A percentile compares a stretch with the other conserved stretches of the same genome.
These are phyloP conservation scores for Xylariaceae sp. DNA, from an alignment of 2,329 filamentous ascomycete species.

Conservation along the genomic window DNA sequence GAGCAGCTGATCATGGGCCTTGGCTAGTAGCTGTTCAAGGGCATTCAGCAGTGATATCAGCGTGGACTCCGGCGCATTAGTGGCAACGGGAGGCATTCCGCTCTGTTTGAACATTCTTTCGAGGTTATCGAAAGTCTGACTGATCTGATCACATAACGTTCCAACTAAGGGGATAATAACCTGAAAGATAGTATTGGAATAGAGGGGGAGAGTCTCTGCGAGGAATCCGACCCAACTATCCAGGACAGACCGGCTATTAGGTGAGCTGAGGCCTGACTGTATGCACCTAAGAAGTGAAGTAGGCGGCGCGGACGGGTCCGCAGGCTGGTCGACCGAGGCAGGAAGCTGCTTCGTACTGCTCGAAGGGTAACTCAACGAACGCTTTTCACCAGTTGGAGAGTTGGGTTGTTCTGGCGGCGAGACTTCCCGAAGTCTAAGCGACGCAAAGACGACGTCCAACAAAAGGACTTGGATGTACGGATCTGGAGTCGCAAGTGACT, in stretches of 20 bases:
- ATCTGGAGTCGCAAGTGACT: slow-evolving; percentile 56
- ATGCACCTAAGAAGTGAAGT: slow-evolving; percentile 76
- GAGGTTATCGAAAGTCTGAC: slow-evolving; percentile 64
- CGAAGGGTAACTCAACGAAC: slow-evolving; percentile 39
- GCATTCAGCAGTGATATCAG: slow-evolving; percentile 86
- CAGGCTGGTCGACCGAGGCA: slow-evolving; percentile 28
- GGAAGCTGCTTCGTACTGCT: slow-evolving; percentile 39
- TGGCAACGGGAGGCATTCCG: slow-evolving; percentile 30
- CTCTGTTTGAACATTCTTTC: slow-evolving; percentile 54
- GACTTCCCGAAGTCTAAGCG: slow-evolving; percentile 60
- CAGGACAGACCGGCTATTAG: slow-evolving; percentile 67
- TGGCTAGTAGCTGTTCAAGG: slow-evolving; percentile 82
- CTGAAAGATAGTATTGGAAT: slow-evolving; percentile 80
- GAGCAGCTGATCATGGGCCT: slow-evolving; percentile 76
- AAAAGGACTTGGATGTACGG: slow-evolving; percentile 70
- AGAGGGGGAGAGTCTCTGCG: slow-evolving; percentile 75
- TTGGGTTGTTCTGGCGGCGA: slow-evolving; percentile 37
- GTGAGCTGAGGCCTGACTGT: slow-evolving; percentile 71
- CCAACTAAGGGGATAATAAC: slow-evolving; percentile 86
- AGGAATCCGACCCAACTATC: slow-evolving; percentile 91
- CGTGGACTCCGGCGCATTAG: slow-evolving; percentile 59
- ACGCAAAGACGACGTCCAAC: slow-evolving; percentile 70
- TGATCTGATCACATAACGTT: slow-evolving; percentile 77
- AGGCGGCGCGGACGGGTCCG: slow-evolving; percentile 50
- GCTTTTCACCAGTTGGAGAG: slow-evolving; percentile 46